These are phyloP conservation scores for Pichia membranifaciens DNA, from an alignment of 805 yeast species.

Conservation along the genomic window DNA sequence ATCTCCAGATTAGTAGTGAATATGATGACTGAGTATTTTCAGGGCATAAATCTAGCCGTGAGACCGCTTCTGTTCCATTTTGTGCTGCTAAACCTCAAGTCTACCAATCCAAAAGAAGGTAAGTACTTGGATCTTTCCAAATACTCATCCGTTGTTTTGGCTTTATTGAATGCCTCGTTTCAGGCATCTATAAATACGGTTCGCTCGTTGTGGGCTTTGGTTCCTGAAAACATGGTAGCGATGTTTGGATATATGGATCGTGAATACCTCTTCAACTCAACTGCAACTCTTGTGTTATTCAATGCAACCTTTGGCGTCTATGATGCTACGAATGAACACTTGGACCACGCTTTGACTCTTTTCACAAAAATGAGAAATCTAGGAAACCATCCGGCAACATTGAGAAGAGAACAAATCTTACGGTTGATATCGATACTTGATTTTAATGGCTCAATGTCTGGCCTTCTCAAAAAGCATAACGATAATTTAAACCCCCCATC, in stretches of 20 bases:
- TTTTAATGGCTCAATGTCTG: conserved; percentile 59
- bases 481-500: conserved; percentile 35
- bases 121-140: conserved; percentile 54
- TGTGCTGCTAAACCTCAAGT: conserved; percentile 57
- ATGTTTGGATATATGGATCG: conserved; percentile 84
- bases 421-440: conserved; percentile 61
- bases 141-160: conserved; percentile 62
- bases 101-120: conserved; percentile 31
- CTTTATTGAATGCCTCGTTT: conserved; percentile 66
- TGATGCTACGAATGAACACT: conserved; percentile 63
- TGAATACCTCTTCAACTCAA: conserved; percentile 71
- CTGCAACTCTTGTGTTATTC: conserved; percentile 66
- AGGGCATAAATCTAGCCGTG: conserved; percentile 74
- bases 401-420: conserved; percentile 64
- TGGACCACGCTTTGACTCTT: conserved; percentile 65
- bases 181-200: conserved; percentile 77
- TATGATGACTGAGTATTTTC: conserved; percentile 77
- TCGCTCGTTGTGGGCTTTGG: conserved; percentile 64
- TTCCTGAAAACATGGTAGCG: conserved; percentile 79
- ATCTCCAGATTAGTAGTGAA: conserved; percentile 65
- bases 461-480: conserved; percentile 51
- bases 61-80: conserved; percentile 73
- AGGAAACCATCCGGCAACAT: conserved; percentile 77
- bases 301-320: conserved; percentile 80
- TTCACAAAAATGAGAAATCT: conserved; percentile 71